Conservation (phyloP, 2,329 filamentous ascomycete genomes). For the Fusarium nodosum region DNA sequence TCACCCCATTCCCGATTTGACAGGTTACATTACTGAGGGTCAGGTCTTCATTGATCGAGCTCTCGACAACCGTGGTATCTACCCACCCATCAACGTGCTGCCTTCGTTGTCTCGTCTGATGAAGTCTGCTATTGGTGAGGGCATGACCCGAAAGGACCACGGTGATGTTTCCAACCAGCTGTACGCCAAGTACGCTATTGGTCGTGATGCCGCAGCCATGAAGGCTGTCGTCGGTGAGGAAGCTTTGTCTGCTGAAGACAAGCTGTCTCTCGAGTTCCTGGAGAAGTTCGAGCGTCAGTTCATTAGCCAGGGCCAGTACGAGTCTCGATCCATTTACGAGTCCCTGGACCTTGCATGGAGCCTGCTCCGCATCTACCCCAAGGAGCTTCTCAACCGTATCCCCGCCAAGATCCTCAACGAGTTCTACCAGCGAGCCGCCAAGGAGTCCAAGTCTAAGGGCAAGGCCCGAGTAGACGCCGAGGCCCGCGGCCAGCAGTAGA, state of each 20-base stretch:
- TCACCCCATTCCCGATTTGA: slow-evolving; percentile 98
- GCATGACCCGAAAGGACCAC: slow-evolving; percentile 96
- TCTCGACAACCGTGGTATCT: slow-evolving; percentile 95
- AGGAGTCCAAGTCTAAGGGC: slow-evolving; percentile 73
- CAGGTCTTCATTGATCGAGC: slow-evolving; percentile 98
- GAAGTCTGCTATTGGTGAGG: slow-evolving; percentile 99
- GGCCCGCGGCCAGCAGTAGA: slow-evolving; percentile 57
- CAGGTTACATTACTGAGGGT: slow-evolving; percentile 98
- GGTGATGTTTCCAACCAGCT: slow-evolving; percentile 99
- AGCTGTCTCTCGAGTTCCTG: slow-evolving; percentile 96
- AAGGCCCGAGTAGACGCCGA: slow-evolving; percentile 64
- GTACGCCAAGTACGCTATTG: slow-evolving; percentile 99
- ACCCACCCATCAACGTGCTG: slow-evolving; percentile 98
- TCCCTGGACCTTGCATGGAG: slow-evolving; percentile 97
- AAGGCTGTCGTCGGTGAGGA: slow-evolving; percentile 99
- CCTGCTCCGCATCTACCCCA: slow-evolving; percentile 95
- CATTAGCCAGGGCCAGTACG: slow-evolving; percentile 92
- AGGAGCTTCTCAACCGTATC: slow-evolving; percentile 97
- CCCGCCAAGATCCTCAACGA: slow-evolving; percentile 86
- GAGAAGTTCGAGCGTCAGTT: slow-evolving; percentile 98
- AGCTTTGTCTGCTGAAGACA: slow-evolving; percentile 94
- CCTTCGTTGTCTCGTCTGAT: slow-evolving; percentile 98
- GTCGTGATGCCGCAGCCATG: slow-evolving; percentile 98
- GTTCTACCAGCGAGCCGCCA: slow-evolving; percentile 79
- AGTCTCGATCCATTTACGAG: slow-evolving; percentile 91